Evolutionary conservation across 768 basidiomycete species (phyloP).

Genomic region (Piloderma croceum): DNA sequence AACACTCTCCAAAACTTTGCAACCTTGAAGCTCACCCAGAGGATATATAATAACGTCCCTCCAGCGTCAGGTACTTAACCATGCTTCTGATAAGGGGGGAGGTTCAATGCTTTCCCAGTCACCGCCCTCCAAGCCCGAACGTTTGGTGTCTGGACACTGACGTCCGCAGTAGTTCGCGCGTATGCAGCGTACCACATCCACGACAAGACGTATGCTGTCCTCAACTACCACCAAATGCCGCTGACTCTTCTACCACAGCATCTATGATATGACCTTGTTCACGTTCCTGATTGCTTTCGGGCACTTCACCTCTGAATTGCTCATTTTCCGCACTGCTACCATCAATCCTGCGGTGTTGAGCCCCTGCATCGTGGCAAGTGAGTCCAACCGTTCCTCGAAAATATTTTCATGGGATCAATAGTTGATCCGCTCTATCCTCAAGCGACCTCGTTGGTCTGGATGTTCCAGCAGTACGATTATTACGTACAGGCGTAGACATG

Average conservation of each 20-base stretch:
- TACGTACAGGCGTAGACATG: conserved; percentile 53
- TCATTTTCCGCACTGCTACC: conserved; percentile 75
- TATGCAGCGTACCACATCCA: conserved; percentile 90
- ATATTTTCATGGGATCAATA: conserved; percentile 1
- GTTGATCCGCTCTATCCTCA: conserved; percentile 12
- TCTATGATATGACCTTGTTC: conserved; percentile 84
- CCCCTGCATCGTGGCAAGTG: conserved; percentile 84
- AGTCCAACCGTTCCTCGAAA: conserved; percentile 26
- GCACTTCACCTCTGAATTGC: conserved; percentile 82
- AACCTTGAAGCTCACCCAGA: conserved; percentile 71
- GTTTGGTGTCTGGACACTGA: conserved; percentile 88
- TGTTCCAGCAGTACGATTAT: conserved; percentile 76
- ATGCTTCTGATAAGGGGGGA: conserved; percentile 10
- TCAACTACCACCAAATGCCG: conserved; percentile 3
- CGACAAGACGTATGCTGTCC: conserved; percentile 60
- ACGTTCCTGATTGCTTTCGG: conserved; percentile 87
- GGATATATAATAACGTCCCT: conserved; percentile 57
- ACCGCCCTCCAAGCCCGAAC: conserved; percentile 83
- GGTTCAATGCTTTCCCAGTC: conserved; percentile 42
- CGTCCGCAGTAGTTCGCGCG: conserved; percentile 72
- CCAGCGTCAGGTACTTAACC: conserved; percentile 30
- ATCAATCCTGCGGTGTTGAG: conserved; percentile 55
- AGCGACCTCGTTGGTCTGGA: conserved; percentile 77
- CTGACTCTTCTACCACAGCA: conserved; percentile 36
- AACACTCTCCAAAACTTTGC: conserved; percentile 82